A percentile compares a stretch with the other conserved stretches of the same genome.
These are phyloP conservation scores for Peronospora belbahrii DNA, from an alignment of 352 stramenopile genomes.

Conservation along the genomic window DNA sequence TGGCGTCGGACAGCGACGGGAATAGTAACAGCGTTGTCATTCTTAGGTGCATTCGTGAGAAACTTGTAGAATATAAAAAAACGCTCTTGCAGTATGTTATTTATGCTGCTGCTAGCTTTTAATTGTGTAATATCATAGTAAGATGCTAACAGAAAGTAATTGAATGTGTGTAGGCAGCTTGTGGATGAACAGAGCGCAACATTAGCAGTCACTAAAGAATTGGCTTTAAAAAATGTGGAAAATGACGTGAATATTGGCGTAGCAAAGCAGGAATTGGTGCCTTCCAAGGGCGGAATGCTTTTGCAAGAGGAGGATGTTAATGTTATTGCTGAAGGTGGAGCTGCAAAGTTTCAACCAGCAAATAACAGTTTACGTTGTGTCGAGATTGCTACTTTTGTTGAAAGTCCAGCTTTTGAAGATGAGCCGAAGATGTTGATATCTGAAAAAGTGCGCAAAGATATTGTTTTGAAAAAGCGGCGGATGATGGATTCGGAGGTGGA, in stretches of 20 bases:
- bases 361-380: not conserved
- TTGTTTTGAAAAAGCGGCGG: constrained; percentile 23
- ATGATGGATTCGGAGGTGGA: constrained; percentile 10
- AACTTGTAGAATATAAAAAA: constrained; percentile 70
- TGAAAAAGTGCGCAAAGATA: constrained; percentile 1
- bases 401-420: not conserved
- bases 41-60: constrained; percentile 44
- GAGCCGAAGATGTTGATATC: constrained; percentile 7
- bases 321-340: constrained; percentile 1
- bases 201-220: constrained; percentile 15
- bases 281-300: not conserved
- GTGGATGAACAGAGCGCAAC: constrained; percentile 43
- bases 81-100: constrained; percentile 49
- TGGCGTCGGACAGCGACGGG: constrained; percentile 37
- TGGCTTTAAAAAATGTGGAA: not conserved
- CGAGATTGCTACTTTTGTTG: not conserved
- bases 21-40: constrained; percentile 32
- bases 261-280: constrained; percentile 11
- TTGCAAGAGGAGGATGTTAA: constrained; percentile 2
- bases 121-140: not conserved
- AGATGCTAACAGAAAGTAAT: constrained; percentile 3
- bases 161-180: constrained; percentile 40
- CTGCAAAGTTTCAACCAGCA: not conserved
- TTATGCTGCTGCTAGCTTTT: not conserved
- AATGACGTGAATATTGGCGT: constrained; percentile 20